Evolutionary conservation across 1,139 yeast species (phyloP).

Genomic region (Meyerozyma sp.): DNA sequence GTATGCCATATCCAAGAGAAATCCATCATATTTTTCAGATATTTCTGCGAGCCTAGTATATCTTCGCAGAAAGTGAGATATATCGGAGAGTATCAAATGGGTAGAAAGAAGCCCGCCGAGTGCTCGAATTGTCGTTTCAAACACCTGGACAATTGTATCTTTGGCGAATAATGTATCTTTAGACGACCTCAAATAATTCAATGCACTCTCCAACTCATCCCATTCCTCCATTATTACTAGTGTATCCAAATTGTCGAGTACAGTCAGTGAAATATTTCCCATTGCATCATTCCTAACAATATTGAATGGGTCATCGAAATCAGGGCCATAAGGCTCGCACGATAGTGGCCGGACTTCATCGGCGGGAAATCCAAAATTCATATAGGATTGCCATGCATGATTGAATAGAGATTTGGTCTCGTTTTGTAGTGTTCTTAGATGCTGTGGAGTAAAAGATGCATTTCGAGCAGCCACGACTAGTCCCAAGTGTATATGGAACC

Average conservation of each 20-base stretch:
- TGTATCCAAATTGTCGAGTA: constrained; percentile 76
- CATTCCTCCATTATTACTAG: constrained; percentile 67
- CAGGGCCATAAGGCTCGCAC: constrained; percentile 68
- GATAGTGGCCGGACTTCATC: constrained; percentile 78
- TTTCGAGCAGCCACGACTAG: neutral
- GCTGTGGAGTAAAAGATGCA: constrained; percentile 43
- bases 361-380: constrained; percentile 67
- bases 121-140: constrained; percentile 76
- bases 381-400: constrained; percentile 76
- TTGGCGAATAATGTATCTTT: constrained; percentile 46
- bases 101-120: constrained; percentile 76
- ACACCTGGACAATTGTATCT: constrained; percentile 75
- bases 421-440: constrained; percentile 38
- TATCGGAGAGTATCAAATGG: constrained; percentile 62
- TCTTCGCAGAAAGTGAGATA: constrained; percentile 19
- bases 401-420: constrained; percentile 57
- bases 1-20: constrained; percentile 59
- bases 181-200: constrained; percentile 38
- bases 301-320: constrained; percentile 47
- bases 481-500: neutral
- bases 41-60: constrained; percentile 13
- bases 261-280: constrained; percentile 77
- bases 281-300: constrained; percentile 72
- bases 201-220: constrained; percentile 44
- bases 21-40: constrained; percentile 55